phyloP scores from a whole-genome alignment of 768 basidiomycete genomes.

The Calvatia gigantea region DNA sequence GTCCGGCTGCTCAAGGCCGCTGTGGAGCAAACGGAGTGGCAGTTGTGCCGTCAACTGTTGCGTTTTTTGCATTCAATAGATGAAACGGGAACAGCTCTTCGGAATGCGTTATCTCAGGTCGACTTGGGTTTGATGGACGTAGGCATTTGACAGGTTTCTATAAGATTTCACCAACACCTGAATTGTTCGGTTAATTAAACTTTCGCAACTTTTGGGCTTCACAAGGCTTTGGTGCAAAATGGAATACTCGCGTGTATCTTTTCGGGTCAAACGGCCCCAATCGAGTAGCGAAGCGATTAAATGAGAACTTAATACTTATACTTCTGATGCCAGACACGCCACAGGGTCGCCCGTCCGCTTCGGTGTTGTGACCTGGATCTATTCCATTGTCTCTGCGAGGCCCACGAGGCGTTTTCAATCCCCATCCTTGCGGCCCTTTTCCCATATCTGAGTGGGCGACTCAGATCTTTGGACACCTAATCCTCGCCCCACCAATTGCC shows the following conservation, averaged over 20 bases:
- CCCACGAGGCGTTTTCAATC: background rate
- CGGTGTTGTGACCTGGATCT: no score
- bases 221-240: no score
- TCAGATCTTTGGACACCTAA: no score
- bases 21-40: constrained; percentile 77
- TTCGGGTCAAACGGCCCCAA: no score
- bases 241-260: no score
- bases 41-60: constrained; percentile 86
- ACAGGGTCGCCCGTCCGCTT: no score
- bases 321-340: no score
- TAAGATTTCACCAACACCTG: background rate
- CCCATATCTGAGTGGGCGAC: no score
- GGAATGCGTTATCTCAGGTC: constrained; percentile 50
- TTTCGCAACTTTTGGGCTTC: background rate
- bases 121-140: constrained; percentile 17
- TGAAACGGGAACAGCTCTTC: constrained; percentile 72
- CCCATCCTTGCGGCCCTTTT: background rate
- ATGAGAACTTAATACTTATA: no score
- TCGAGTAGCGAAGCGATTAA: no score
- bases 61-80: constrained; percentile 93
- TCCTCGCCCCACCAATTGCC: background rate
- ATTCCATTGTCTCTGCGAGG: background rate
- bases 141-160: background rate
- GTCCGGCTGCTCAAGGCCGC: constrained; percentile 77
- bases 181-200: background rate